Evolutionary conservation across 1,284 basidiomycete species (phyloP), one percentile per base, ranked within the genome.

Genomic region (Sanghuangporus sanghuang): DNA sequence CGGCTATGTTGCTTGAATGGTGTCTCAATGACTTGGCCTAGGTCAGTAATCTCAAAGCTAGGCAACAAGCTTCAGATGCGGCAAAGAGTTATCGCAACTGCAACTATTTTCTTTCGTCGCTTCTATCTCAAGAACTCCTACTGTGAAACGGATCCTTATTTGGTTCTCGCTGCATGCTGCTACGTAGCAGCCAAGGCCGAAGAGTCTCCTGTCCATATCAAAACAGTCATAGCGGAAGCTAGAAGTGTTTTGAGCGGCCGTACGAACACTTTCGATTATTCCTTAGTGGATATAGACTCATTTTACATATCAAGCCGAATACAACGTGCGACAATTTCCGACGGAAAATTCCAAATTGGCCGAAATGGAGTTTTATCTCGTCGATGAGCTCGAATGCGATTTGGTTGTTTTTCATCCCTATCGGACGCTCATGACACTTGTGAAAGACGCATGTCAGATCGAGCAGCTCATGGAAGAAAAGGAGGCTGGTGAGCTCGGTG

Each of bases 321-420:
- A 90, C 69, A 83, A 83, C 14, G 78, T 90, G 70, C 90, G 91
- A 71, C 77, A 83, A 39, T 94, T 96, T 70, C 87, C 92, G 0
- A 83, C 87, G 0, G 95, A 98, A 72, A 89, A 94, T 69, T 85
- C 89, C n/a, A 94, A 93, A 71, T 78, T 99, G 5, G 96, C 96
- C 4, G 96, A 98, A 74, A 98, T 98, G 96, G 96, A 98, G 74
- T 98, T 98, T 77, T 98, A 98, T 76, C 85, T 99, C 12, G 86
- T 99, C 21, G 94, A 95, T 71, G 96, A 99, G 73, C 84, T 99
- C 48, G 95, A 97, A 74, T 98, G 96, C 71, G 95, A 98, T 75
- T 79, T 99, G 48, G 85, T 91, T 57, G 82, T 98, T 6, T 98
- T 95, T 74, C 96, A 98, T 73, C 95, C 96, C 0, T 99, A 98